Base-by-base conservation (phyloP, 495 filamentous ascomycete species). In the Penicillium cinerascens region DNA sequence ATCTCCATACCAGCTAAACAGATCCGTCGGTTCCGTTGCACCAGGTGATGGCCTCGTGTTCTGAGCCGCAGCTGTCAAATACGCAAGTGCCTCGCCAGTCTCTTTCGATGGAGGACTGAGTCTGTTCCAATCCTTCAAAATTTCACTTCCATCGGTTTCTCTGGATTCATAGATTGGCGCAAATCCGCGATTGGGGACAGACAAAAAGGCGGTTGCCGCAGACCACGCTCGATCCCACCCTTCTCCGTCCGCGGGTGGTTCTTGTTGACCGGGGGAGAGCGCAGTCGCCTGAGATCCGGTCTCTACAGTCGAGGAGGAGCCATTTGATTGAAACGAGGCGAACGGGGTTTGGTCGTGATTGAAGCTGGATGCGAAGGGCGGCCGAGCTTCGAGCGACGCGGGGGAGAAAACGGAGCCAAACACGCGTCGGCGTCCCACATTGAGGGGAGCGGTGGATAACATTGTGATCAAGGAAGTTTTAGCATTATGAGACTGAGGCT, bases 191-290 rank as follows among this genome's bases (percentile, higher is more conserved):
- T 74, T 66, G 10, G 84, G 82, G 3, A 90, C 67, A 5, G 73
- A 66, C 15, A 92, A 77, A 42, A 79, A 82, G 35, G 74, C 70
- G 10, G 85, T 89, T 41, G 85, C 86, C 2, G 76, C 67, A 61
- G 82, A 80, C 86, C 88, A 90, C 35, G 87, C 82, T 47, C 80
- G 76, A 55, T 87, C 80, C 78, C 83, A 89, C 47, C 68, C 68
- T 47, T 76, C 71, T 61, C 86, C 83, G 51, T 89, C 81, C 36
- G 61, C 52, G 29, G 60, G 49, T 43, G 54, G 27, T 8, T 38
- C 40, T 21, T 48, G 52, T 16, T 44, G 37, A 20, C 42, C 37
- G 2, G 56, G 33, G 8, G 43, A 42, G 7, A 61, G 59, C 1
- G 54, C 60, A 33, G 27, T 48, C n/a, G 53, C 22, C 20, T 59